These are phyloP conservation scores for Epicoccum nigrum DNA, from an alignment of 2,329 filamentous ascomycete genomes.

Conservation along the genomic window DNA sequence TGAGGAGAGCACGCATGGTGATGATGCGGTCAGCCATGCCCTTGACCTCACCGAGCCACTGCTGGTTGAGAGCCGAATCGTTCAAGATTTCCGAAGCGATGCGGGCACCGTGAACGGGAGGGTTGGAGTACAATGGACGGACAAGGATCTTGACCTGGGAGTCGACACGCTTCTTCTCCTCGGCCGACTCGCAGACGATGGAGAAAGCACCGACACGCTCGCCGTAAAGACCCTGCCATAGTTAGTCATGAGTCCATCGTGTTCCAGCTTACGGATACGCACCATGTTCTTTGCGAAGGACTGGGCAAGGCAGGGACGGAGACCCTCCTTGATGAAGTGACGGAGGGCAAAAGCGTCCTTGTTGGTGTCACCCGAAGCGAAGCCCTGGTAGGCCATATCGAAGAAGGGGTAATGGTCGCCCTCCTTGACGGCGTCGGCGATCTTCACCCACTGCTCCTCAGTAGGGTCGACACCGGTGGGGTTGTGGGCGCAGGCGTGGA, in stretches of 20 bases:
- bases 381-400: conserved; percentile 92
- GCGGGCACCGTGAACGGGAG: conserved; percentile 92
- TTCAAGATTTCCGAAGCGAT: conserved; percentile 93
- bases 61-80: conserved; percentile 80
- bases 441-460: conserved; percentile 87
- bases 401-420: conserved; percentile 91
- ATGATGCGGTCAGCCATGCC: conserved; percentile 99
- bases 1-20: conserved; percentile 92
- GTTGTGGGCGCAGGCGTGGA: conserved; percentile 98
- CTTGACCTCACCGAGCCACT: conserved; percentile 98
- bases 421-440: conserved; percentile 84
- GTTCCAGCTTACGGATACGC: conserved; percentile 27
- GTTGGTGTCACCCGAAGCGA: conserved; percentile 90
- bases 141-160: conserved; percentile 99
- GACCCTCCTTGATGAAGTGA: conserved; percentile 90
- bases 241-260: not conserved
- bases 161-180: conserved; percentile 94
- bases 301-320: conserved; percentile 86
- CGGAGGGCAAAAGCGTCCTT: conserved; percentile 92
- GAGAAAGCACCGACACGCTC: conserved; percentile 98
- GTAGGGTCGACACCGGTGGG: conserved; percentile 96
- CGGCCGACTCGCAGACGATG: conserved; percentile 79
- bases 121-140: conserved; percentile 97
- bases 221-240: conserved; percentile 83
- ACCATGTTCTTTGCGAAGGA: conserved; percentile 99